Conservation (phyloP, 1,139 yeast species). For the Protomyces lactucae-debilis region DNA sequence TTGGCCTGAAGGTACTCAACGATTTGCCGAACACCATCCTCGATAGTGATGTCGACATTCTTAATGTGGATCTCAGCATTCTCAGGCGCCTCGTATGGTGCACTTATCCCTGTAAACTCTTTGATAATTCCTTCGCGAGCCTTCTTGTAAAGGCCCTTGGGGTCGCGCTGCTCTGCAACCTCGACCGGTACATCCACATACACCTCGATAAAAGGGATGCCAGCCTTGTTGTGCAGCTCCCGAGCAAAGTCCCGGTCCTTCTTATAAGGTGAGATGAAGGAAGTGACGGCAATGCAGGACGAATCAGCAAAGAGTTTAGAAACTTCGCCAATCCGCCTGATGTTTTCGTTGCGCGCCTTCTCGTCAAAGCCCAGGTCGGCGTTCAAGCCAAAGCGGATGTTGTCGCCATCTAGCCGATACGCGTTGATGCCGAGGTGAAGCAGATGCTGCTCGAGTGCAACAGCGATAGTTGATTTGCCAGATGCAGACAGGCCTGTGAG, state of each 20-base stretch:
- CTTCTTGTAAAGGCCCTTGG: constrained; percentile 92
- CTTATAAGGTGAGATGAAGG: constrained; percentile 86
- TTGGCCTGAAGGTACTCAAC: constrained; percentile 61
- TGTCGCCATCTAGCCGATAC: constrained; percentile 92
- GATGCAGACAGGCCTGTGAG: constrained; percentile 92
- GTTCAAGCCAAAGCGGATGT: constrained; percentile 86
- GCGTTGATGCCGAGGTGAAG: constrained; percentile 63
- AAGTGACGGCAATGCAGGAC: constrained; percentile 75
- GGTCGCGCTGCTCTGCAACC: constrained; percentile 94
- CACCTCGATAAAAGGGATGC: constrained; percentile 81
- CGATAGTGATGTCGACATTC: constrained; percentile 66
- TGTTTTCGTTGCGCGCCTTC: constrained; percentile 86
- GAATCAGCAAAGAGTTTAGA: constrained; percentile 89
- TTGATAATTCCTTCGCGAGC: constrained; percentile 85
- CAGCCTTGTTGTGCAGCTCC: constrained; percentile 68
- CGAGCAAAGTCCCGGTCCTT: constrained; percentile 82
- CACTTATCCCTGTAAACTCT: constrained; percentile 91
- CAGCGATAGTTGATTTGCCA: constrained; percentile 88
- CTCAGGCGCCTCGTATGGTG: constrained; percentile 92
- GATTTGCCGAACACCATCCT: constrained; percentile 72
- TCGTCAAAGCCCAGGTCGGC: constrained; percentile 91
- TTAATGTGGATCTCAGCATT: constrained; percentile 75
- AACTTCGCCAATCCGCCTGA: constrained; percentile 89
- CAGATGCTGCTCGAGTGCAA: constrained; percentile 81
- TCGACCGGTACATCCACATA: constrained; percentile 87